A percentile compares a stretch with the other conserved stretches of the same genome.
Evolutionary conservation across 2,329 filamentous ascomycete genomes (phyloP).

Genomic region (Anthostomella pinea): DNA sequence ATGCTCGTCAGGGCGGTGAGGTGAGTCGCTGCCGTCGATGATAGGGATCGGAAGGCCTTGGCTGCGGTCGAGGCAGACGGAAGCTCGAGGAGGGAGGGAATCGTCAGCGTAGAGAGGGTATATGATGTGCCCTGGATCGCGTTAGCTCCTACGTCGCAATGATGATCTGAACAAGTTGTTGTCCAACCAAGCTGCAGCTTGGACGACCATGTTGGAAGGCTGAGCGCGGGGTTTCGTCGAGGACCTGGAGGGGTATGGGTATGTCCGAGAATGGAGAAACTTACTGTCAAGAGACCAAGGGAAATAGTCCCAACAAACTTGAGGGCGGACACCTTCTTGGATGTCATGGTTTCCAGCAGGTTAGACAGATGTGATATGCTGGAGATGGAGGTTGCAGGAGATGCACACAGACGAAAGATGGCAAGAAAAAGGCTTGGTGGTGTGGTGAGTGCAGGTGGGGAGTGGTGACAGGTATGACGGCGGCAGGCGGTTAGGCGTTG

Average conservation of each 20-base stretch:
- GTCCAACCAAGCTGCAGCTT: too few species aligned
- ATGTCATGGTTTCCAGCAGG: slow-evolving; percentile 53
- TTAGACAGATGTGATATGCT: slow-evolving; percentile 10
- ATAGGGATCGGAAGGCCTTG: slow-evolving; percentile 67
- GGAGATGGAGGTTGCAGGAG: slow-evolving; percentile 7
- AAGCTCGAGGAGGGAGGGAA: slow-evolving; percentile 78
- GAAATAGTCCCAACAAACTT: slow-evolving; percentile 94
- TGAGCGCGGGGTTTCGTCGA: slow-evolving; percentile 20
- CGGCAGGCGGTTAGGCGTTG: too few species aligned
- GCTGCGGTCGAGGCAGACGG: slow-evolving; percentile 71
- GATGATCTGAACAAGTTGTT: too few species aligned
- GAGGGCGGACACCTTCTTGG: slow-evolving; percentile 69
- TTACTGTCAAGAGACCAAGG: slow-evolving; percentile 82
- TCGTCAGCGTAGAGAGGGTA: slow-evolving; percentile 71
- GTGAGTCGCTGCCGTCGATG: slow-evolving; percentile 60
- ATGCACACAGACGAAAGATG: too few species aligned
- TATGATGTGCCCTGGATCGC: slow-evolving; percentile 86
- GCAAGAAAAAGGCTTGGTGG: too few species aligned
- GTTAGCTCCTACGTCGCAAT: too few species aligned
- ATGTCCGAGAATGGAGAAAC: slow-evolving; percentile 28
- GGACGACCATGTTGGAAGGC: background rate
- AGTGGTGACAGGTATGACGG: slow-evolving; percentile 3
- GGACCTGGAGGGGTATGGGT: slow-evolving; percentile 19
- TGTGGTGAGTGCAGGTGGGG: background rate
- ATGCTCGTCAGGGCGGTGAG: slow-evolving; percentile 65